Evolutionary conservation across 352 stramenopile genomes (phyloP).

Genomic region (Blastocystis sp.): DNA sequence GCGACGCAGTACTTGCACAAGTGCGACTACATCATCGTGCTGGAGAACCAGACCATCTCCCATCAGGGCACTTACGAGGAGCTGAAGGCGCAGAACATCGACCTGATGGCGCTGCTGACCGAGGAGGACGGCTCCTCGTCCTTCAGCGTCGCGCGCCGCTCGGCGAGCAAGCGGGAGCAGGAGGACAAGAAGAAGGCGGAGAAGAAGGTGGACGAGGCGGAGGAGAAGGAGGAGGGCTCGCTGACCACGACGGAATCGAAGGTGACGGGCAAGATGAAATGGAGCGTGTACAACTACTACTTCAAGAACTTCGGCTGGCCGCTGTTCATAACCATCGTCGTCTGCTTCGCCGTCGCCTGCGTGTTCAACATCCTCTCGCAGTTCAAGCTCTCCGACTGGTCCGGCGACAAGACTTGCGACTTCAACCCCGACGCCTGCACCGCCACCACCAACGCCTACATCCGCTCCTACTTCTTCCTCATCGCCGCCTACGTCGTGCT

Average conservation of each 20-base stretch:
- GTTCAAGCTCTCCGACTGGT: slow-evolving; percentile 57
- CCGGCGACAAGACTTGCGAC: not conserved
- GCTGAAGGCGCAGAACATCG: too few relatives aligned
- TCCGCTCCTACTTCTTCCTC: not conserved
- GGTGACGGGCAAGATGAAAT: slow-evolving; percentile 31
- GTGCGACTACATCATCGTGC: too few relatives aligned
- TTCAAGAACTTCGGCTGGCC: slow-evolving; percentile 63
- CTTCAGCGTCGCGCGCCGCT: not conserved
- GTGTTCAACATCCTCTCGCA: slow-evolving; percentile 23
- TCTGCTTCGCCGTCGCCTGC: slow-evolving; percentile 40
- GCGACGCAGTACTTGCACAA: too few relatives aligned
- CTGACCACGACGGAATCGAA: slow-evolving; percentile 33
- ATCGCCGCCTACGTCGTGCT: not conserved
- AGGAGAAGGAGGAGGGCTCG: too few relatives aligned
- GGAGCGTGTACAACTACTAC: slow-evolving; percentile 66
- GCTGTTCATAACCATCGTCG: not conserved
- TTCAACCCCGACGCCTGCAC: not conserved
- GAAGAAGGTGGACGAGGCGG: too few relatives aligned
- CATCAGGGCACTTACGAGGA: too few relatives aligned
- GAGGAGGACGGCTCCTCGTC: not conserved
- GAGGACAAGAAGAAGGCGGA: too few relatives aligned
- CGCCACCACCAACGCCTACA: not conserved
- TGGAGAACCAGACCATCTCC: too few relatives aligned
- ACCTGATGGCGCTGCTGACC: too few relatives aligned
- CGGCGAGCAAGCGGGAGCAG: not conserved